These are phyloP conservation scores for Penicillium psychrosexuale DNA, from an alignment of 2,329 filamentous ascomycete genomes.

Conservation along the genomic window DNA sequence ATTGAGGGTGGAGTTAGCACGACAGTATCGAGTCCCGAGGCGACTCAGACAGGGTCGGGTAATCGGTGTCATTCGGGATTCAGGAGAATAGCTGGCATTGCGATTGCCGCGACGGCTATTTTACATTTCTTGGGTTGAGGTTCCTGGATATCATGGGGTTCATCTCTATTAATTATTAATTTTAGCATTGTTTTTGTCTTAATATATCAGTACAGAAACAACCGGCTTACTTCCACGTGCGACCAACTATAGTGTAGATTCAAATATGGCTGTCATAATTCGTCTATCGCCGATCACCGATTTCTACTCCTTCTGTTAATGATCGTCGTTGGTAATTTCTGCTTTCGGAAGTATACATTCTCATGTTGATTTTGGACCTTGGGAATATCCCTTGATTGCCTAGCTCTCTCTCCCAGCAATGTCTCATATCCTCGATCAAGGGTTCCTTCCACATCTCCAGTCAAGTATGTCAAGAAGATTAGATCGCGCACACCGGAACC, in stretches of 20 bases:
- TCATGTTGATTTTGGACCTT: neutral
- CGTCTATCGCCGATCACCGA: neutral
- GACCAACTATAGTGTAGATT: neutral
- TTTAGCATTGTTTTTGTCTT: neutral
- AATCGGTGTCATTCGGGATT: neutral
- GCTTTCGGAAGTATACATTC: neutral
- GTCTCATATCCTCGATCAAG: neutral
- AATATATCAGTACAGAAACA: neutral
- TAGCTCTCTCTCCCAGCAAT: neutral
- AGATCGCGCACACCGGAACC: neutral
- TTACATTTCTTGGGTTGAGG: neutral
- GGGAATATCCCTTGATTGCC: slow-evolving; percentile 1
- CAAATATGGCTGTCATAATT: neutral
- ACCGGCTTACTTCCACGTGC: neutral
- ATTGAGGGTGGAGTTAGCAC: slow-evolving; percentile 10
- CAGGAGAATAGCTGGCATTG: neutral
- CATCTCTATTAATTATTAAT: neutral
- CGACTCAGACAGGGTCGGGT: slow-evolving; percentile 1
- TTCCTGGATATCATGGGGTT: neutral
- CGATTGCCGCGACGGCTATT: neutral
- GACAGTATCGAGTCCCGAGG: neutral
- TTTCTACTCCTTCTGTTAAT: neutral
- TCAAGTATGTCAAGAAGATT: neutral
- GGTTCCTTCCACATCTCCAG: neutral
- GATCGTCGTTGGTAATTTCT: neutral